These are phyloP conservation scores for Hanseniaspora gamundiae DNA, from an alignment of 1,139 yeast species.

Conservation along the genomic window DNA sequence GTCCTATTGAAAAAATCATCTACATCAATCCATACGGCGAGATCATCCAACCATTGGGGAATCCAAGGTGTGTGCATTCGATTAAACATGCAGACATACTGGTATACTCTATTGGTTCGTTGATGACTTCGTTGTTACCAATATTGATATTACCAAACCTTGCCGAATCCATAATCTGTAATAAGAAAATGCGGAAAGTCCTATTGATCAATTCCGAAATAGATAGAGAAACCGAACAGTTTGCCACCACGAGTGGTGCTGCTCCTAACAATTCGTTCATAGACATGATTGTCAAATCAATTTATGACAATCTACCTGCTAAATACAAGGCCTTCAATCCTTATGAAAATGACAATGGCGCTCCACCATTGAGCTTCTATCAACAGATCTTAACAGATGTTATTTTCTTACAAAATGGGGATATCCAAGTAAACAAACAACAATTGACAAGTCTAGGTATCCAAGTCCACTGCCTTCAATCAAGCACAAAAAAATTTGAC, in stretches of 20 bases:
- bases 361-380: not conserved
- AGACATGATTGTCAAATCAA: conserved; percentile 4
- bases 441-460: conserved; percentile 33
- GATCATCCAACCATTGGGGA: conserved; percentile 72
- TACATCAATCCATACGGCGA: conserved; percentile 85
- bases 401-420: conserved; percentile 35
- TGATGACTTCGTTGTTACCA: conserved; percentile 80
- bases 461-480: conserved; percentile 34
- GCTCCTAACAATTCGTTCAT: conserved; percentile 31
- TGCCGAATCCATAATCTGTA: conserved; percentile 38
- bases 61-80: conserved; percentile 45
- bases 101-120: conserved; percentile 73
- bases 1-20: conserved; percentile 63
- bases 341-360: conserved; percentile 2
- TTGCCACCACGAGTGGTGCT: conserved; percentile 44
- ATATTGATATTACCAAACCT: conserved; percentile 63
- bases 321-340: conserved; percentile 10
- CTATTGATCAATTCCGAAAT: conserved; percentile 56
- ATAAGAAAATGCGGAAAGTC: conserved; percentile 32
- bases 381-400: conserved; percentile 43
- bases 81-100: conserved; percentile 43
- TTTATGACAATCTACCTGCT: conserved; percentile 16
- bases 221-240: conserved; percentile 67
- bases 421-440: conserved; percentile 36
- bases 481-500: conserved; percentile 14